Conservation (phyloP, 371 early-diverging fungal genomes). For the Mortierella sp. region DNA sequence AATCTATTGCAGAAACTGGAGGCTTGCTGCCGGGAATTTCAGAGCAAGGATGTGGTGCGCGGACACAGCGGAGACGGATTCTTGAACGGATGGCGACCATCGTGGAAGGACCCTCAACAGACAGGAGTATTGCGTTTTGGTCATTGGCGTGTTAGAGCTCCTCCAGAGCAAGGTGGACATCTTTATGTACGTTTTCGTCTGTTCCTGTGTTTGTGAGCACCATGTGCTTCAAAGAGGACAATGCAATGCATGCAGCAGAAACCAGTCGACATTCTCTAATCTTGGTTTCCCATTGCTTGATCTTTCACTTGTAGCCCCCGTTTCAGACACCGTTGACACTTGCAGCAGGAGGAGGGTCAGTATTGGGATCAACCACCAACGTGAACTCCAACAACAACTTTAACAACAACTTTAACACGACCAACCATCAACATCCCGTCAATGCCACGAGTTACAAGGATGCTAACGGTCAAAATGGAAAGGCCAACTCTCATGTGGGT, state of each 20-base stretch:
- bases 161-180: slow-evolving; percentile 29
- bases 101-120: slow-evolving; percentile 50
- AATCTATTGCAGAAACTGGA: slow-evolving; percentile 44
- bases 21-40: slow-evolving; percentile 50
- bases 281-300: background rate
- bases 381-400: slow-evolving; percentile 4
- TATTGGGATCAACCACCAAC: slow-evolving; percentile 32
- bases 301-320: slow-evolving; percentile 32
- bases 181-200: slow-evolving; percentile 40
- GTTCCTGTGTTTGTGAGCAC: background rate
- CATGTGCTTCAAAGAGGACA: background rate
- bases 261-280: background rate
- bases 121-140: slow-evolving; percentile 56
- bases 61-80: slow-evolving; percentile 59
- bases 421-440: background rate
- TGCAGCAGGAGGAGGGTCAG: slow-evolving; percentile 51
- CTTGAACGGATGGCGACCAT: slow-evolving; percentile 54
- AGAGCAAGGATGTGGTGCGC: slow-evolving; percentile 51
- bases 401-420: background rate
- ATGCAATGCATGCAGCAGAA: background rate
- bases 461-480: background rate
- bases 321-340: slow-evolving; percentile 58
- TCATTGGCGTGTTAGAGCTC: slow-evolving; percentile 55
- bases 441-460: background rate
- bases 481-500: background rate